These are phyloP conservation scores for Antarctomyces pellizariae DNA, from an alignment of 495 filamentous ascomycete species.

Conservation along the genomic window DNA sequence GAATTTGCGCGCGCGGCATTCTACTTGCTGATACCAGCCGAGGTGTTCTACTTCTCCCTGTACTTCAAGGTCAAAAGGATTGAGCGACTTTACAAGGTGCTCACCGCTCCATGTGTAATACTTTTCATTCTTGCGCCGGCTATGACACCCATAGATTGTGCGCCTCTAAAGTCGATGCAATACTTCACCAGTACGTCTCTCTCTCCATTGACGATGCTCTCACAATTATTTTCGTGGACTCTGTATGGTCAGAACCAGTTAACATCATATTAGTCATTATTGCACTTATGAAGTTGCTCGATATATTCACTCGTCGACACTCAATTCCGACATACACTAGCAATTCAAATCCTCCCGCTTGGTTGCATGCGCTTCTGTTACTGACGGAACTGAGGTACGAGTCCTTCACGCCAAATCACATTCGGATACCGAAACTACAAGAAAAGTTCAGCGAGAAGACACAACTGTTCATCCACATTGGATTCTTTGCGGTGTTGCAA, in stretches of 20 bases:
- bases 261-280: conserved; percentile 11
- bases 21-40: conserved; percentile 9
- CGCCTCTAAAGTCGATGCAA: conserved; percentile 9
- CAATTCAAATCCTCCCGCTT: conserved; percentile 9
- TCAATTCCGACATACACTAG: conserved; percentile 11
- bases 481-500: conserved; percentile 13
- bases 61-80: conserved; percentile 9
- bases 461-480: conserved; percentile 12
- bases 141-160: conserved; percentile 12
- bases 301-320: conserved; percentile 13
- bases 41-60: conserved; percentile 12
- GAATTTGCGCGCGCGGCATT: conserved; percentile 7
- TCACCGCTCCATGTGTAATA: conserved; percentile 7
- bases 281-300: conserved; percentile 16
- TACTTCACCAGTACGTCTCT: conserved; percentile 11
- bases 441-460: conserved; percentile 16
- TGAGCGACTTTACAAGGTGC: conserved; percentile 4
- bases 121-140: conserved; percentile 9
- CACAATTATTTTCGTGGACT: background rate
- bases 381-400: conserved; percentile 18
- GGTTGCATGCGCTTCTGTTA: conserved; percentile 11
- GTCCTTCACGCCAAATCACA: conserved; percentile 17
- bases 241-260: conserved; percentile 2
- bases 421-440: conserved; percentile 9
- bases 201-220: background rate